phyloP scores from a whole-genome alignment of 73 alveolate species.

The Paramecium pentaurelia region DNA sequence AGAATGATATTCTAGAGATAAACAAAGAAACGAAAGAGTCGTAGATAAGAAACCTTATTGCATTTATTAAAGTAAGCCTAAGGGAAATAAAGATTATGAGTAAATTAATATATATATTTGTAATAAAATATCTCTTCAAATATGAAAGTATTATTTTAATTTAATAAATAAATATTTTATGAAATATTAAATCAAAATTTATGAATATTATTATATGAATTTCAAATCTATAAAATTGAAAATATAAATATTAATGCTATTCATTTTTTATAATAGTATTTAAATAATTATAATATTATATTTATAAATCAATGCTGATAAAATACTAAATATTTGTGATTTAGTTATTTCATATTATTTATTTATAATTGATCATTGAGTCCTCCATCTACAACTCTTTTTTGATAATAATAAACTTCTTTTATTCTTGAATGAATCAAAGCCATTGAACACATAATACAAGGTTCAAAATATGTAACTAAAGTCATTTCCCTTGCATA shows the following conservation, averaged over 20 bases:
- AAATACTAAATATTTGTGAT: neutral
- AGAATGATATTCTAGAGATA: neutral
- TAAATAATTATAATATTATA: no score
- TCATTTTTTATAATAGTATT: no score
- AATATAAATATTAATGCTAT: no score
- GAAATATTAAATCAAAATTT: no score
- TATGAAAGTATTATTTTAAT: no score
- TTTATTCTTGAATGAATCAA: conserved; percentile 26
- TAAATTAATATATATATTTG: neutral
- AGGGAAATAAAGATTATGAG: neutral
- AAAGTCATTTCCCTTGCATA: conserved; percentile 1
- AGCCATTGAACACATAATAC: conserved; percentile 52
- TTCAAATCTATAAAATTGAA: no score
- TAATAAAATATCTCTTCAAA: neutral
- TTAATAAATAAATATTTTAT: no score
- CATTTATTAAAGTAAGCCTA: neutral
- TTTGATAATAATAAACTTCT: neutral
- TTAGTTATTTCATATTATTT: neutral
- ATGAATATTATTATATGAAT: no score
- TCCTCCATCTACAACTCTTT: neutral
- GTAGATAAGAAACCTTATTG: neutral
- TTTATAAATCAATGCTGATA: neutral
- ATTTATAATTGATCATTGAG: neutral
- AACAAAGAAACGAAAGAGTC: neutral
- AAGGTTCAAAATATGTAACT: neutral